Conservation (phyloP, 2,329 filamentous ascomycete species). For the Lachnellula occidentalis region DNA sequence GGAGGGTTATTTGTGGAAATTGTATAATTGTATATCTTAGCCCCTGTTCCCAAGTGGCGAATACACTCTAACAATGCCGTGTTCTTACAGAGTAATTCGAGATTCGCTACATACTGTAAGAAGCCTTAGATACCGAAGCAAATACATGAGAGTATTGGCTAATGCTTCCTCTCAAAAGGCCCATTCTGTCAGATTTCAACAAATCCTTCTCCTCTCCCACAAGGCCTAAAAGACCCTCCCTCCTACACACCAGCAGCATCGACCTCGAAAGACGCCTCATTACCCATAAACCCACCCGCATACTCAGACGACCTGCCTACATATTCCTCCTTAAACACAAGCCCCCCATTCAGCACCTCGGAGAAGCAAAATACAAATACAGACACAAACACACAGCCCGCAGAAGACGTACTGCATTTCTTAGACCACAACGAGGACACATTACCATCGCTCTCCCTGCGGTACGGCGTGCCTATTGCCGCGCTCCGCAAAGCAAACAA, state of each 20-base stretch:
- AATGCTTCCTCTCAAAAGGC: slow-evolving; percentile 30
- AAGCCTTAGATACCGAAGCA: background rate
- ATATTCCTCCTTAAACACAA: slow-evolving; percentile 18
- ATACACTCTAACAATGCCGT: background rate
- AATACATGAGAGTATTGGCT: background rate
- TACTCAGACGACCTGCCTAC: slow-evolving; percentile 32
- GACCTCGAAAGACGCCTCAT: slow-evolving; percentile 18
- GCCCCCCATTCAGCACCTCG: slow-evolving; percentile 1
- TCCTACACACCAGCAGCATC: slow-evolving; percentile 44
- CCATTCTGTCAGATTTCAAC: slow-evolving; percentile 74
- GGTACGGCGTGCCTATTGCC: slow-evolving; percentile 61
- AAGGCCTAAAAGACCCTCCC: slow-evolving; percentile 64
- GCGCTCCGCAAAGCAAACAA: slow-evolving; percentile 63
- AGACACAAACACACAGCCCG: slow-evolving; percentile 25
- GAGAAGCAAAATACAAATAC: slow-evolving; percentile 14
- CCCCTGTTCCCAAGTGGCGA: background rate
- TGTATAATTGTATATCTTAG: slow-evolving; percentile 55
- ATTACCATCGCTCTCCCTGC: slow-evolving; percentile 61
- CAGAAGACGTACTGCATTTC: slow-evolving; percentile 69
- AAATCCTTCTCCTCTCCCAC: slow-evolving; percentile 53
- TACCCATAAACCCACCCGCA: slow-evolving; percentile 33
- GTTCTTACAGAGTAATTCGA: slow-evolving; percentile 19
- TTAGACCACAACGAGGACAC: slow-evolving; percentile 65
- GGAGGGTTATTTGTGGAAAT: slow-evolving; percentile 62
- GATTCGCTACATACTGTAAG: slow-evolving; percentile 41